phyloP scores from a whole-genome alignment of 768 basidiomycete species.

The Trametes villosa region DNA sequence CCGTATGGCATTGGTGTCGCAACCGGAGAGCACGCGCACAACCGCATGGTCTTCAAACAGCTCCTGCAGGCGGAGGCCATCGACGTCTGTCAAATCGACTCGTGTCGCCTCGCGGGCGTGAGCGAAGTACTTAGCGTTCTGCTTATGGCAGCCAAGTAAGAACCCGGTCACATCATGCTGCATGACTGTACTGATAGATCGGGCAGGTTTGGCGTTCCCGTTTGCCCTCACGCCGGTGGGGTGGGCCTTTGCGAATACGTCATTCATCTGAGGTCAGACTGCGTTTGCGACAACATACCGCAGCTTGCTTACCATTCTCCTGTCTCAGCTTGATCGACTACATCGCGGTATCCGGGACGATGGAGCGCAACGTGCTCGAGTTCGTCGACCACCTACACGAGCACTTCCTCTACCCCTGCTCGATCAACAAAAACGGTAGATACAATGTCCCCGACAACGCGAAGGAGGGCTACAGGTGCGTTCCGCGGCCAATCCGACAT shows the following conservation, averaged over 20 bases:
- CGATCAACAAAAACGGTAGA: slow-evolving; percentile 81
- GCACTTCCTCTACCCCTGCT: slow-evolving; percentile 87
- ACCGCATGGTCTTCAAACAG: slow-evolving; percentile 95
- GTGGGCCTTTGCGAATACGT: slow-evolving; percentile 94
- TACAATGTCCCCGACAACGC: slow-evolving; percentile 86
- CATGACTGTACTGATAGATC: not conserved
- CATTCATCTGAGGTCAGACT: slow-evolving; percentile 72
- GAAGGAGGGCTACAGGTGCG: slow-evolving; percentile 78
- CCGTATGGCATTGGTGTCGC: slow-evolving; percentile 87
- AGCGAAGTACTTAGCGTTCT: slow-evolving; percentile 91
- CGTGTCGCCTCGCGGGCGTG: slow-evolving; percentile 91
- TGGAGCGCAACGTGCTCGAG: slow-evolving; percentile 94
- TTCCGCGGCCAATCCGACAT: not conserved
- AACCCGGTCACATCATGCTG: not conserved
- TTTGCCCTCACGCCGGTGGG: slow-evolving; percentile 94
- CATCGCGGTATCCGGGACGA: slow-evolving; percentile 86
- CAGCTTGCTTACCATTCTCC: not conserved
- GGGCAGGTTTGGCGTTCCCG: slow-evolving; percentile 75
- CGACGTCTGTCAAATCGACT: slow-evolving; percentile 95
- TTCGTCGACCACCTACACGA: slow-evolving; percentile 93
- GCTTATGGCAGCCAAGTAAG: slow-evolving; percentile 87
- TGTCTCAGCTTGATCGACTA: slow-evolving; percentile 83
- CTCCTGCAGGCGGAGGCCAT: slow-evolving; percentile 89
- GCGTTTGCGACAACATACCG: not conserved
- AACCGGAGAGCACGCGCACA: slow-evolving; percentile 94